A percentile compares a stretch with the other conserved stretches of the same genome.
Evolutionary conservation across 257 asterid species (phyloP).

Genomic region (Eucommia ulmoides): DNA sequence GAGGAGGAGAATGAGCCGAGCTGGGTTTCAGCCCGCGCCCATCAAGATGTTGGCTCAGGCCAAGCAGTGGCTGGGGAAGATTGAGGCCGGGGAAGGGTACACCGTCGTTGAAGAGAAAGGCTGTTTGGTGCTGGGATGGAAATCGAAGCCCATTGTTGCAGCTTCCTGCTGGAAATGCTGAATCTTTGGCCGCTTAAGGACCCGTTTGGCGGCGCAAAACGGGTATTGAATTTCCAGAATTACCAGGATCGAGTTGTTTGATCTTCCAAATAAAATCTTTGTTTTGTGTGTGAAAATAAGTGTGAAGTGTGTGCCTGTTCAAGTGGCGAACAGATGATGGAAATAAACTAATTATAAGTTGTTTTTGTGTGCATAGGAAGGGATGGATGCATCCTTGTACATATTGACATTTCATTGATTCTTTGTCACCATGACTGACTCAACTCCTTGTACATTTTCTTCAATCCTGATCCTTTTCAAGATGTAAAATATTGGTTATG

Average conservation of each 20-base stretch:
- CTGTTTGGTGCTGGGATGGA: not conserved
- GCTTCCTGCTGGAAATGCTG: constrained; percentile 2
- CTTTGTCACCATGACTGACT: too few species aligned
- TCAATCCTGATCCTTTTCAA: too few species aligned
- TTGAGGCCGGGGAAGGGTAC: not conserved
- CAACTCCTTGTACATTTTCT: too few species aligned
- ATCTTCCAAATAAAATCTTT: too few species aligned
- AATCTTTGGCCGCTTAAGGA: too few species aligned
- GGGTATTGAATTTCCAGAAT: too few species aligned
- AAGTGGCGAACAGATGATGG: too few species aligned
- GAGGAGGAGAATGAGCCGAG: not conserved
- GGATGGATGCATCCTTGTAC: too few species aligned
- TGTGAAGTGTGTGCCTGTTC: constrained; percentile 16
- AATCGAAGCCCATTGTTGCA: not conserved
- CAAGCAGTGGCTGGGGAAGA: not conserved
- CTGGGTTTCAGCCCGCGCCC: not conserved
- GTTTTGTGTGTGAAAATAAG: too few species aligned
- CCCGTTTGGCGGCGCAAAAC: too few species aligned
- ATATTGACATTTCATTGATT: constrained; percentile 16
- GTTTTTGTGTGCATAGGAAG: constrained; percentile 8
- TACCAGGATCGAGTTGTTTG: too few species aligned
- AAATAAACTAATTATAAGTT: constrained; percentile 13
- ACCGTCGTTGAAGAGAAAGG: not conserved
- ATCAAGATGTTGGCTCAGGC: not conserved
- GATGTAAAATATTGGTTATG: too few species aligned